These are phyloP conservation scores for Candida khao-thaluensis DNA, from an alignment of 805 yeast species.

Conservation along the genomic window DNA sequence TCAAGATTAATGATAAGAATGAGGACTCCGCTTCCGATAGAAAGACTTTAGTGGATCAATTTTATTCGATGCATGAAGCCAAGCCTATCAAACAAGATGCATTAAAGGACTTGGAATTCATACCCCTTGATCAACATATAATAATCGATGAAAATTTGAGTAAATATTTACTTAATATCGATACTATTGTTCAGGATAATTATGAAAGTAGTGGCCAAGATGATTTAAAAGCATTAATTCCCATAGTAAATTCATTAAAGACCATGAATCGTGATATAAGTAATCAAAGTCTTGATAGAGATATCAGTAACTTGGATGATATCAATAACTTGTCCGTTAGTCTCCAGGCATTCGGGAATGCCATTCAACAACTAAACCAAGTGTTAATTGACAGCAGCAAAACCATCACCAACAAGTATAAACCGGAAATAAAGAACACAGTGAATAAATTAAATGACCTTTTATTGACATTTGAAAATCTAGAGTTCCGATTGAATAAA, in stretches of 20 bases:
- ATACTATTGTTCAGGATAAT: conserved; percentile 15
- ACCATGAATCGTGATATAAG: conserved; percentile 1
- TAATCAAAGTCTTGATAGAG: conserved; percentile 4
- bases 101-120: conserved; percentile 5
- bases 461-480: conserved; percentile 21
- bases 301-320: conserved; percentile 13
- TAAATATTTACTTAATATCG: conserved; percentile 29
- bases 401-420: conserved; percentile 21
- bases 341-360: conserved; percentile 18
- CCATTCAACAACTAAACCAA: conserved; percentile 20
- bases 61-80: conserved; percentile 21
- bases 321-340: conserved; percentile 18
- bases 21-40: conserved; percentile 15
- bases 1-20: background rate
- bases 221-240: conserved; percentile 6
- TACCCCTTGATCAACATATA: conserved; percentile 10
- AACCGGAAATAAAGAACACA: conserved; percentile 26
- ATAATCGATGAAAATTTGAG: conserved; percentile 20
- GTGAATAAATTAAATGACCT: conserved; percentile 29
- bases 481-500: conserved; percentile 26
- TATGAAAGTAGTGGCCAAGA: background rate
- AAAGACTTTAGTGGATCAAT: conserved; percentile 42
- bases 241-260: conserved; percentile 11
- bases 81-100: conserved; percentile 9
- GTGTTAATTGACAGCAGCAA: conserved; percentile 20